Evolutionary conservation across 441 rosid genomes (phyloP).

Genomic region (Syzygium malaccense): DNA sequence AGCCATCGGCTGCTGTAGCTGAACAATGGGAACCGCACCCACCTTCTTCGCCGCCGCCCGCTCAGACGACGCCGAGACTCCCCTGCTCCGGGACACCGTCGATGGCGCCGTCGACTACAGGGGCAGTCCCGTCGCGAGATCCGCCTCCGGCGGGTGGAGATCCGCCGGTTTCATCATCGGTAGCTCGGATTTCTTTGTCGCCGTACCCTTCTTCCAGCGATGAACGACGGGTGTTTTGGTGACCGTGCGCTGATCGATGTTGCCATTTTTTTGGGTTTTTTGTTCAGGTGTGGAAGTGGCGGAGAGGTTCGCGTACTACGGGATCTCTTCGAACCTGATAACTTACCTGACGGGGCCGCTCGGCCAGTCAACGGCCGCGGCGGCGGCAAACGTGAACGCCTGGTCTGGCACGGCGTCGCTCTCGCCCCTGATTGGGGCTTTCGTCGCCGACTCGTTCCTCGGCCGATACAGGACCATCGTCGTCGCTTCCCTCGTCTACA

Average conservation of each 20-base stretch:
- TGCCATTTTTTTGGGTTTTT: not conserved
- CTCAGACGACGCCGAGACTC: not conserved
- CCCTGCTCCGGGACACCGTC: slow-evolving; percentile 4
- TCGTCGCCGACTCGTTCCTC: slow-evolving; percentile 54
- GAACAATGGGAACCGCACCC: not conserved
- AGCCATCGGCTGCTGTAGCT: not conserved
- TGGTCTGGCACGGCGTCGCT: slow-evolving; percentile 35
- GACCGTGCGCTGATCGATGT: not conserved
- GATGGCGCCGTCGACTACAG: slow-evolving; percentile 9
- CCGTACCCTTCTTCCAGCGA: not conserved
- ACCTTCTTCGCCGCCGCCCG: not conserved
- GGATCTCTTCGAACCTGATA: slow-evolving; percentile 10
- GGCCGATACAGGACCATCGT: slow-evolving; percentile 53
- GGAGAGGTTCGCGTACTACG: slow-evolving; percentile 26
- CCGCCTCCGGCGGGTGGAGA: slow-evolving; percentile 13
- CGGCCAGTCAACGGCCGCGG: slow-evolving; percentile 36
- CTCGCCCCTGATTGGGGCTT: slow-evolving; percentile 46
- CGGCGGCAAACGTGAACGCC: slow-evolving; percentile 44
- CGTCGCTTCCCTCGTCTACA: slow-evolving; percentile 38
- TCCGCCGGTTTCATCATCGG: slow-evolving; percentile 15
- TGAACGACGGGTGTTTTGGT: not conserved
- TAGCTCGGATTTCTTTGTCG: not conserved
- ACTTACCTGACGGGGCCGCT: slow-evolving; percentile 39
- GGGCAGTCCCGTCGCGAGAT: slow-evolving; percentile 5
- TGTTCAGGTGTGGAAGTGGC: slow-evolving; percentile 33